Base-by-base conservation (phyloP, 441 rosid genomes). In the Viola pubescens region DNA sequence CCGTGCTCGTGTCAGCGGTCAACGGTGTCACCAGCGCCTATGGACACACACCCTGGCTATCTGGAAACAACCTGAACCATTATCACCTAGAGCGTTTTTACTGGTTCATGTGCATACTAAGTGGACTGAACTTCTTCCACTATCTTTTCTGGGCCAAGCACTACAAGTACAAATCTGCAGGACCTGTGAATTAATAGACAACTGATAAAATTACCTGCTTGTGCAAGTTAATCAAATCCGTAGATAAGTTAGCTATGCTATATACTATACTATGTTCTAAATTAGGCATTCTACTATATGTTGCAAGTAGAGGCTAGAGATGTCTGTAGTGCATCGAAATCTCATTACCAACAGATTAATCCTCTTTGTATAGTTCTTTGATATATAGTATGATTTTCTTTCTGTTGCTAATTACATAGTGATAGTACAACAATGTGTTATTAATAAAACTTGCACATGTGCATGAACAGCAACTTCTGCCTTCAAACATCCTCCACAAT, bases 111-210 rank as follows among this genome's bases (percentile, higher is more conserved):
- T 82, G 95, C 77, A 57, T 73, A 54, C 81, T 90, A 19, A 79
- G 86, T 60, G 83, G 79, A 44, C 13, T 84, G 3, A 90, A 90
- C 56, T 84, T 84, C 81, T 61, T 83, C 72, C 84, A 80, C 59
- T 90, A 82, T 70, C 82, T 90, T 53, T 85, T 79, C 79, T 90
- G 95, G 95, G 86, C 89, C 47, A 66, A 48, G n/a, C 86, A 85
- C 63, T 90, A 90, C 70, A 75, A 53, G 63, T 84, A 87, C 60
- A 70, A 75, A 63, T 69, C 77, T 14, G 50, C n/a, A 46, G 49
- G 49, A 12, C 49, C 46, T 43, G 46, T 6, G 1, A 43, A 43
- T 43, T 9, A 6, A 43, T 43, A 1, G 46, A 43, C 46, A 26
- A 43, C 46, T 1, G 46, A 6, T 6, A 9, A 16, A 16, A 9